Evolutionary conservation across 345 rosid species (phyloP), one percentile per base, ranked within the genome.

Genomic region (Eucalyptus curtisii): DNA sequence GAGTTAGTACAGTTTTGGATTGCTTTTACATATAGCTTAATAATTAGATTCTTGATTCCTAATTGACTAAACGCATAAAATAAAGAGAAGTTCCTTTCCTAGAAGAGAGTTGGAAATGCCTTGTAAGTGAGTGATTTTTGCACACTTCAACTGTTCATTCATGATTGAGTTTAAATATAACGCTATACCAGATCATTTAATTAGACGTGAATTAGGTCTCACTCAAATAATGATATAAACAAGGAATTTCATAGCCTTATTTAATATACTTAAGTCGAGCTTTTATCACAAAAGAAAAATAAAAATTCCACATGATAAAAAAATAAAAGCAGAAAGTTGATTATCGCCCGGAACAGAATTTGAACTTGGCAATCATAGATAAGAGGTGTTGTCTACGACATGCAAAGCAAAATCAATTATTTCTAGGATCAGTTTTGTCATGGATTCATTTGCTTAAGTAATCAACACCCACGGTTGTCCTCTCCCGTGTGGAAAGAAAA

Each of bases 191-290:
- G 13, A 19, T 12, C 45, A 37, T 19, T 71, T 14, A 37, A 37
- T 71, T 0, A 6, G 14, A 7, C 0, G 0, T 71, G 45, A 37
- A 42, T 19, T 2, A 0, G 0, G 45, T 71, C 14, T 37, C 81
- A 17, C 45, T 37, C 2, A 9, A 71, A 19, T 19, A 14, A 71
- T 10, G 45, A 71, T 37, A 19, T 37, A 8, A 37, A 71, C 10
- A 37, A 71, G 20, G 10, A n/a, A n/a, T 15, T 64, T 64, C 37
- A 64, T n/a, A 31, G 25, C 13, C 45, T 10, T 37, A 20, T 19
- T 37, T 37, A 71, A 71, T 20, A 71, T 71, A 19, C 45, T 37
- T 10, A 19, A 19, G 27, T 19, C 1, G 8, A 40, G 27, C 25
- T 71, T 71, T 11, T 13, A 0, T 6, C 13, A 19, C 3, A 4